phyloP scores from a whole-genome alignment of 768 basidiomycete genomes.

The Agrocybe chaxingu region DNA sequence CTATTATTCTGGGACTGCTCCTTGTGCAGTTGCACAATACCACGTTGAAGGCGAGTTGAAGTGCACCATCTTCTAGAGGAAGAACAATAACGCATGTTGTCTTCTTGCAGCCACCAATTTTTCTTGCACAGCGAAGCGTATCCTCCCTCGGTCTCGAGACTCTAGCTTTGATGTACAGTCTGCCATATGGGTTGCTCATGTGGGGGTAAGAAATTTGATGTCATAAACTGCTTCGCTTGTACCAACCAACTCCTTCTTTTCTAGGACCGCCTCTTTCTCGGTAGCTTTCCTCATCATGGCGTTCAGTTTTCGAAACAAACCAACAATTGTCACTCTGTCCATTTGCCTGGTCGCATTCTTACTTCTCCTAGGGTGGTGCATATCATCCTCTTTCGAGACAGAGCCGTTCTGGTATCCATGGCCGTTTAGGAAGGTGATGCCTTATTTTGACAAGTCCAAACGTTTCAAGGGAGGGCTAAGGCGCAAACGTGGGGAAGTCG shows the following conservation, averaged over 20 bases:
- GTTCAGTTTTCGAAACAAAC: slow-evolving; percentile 7
- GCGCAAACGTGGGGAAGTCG: too few species aligned
- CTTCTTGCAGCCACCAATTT: slow-evolving; percentile 3
- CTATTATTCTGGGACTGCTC: slow-evolving; percentile 40
- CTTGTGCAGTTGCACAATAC: slow-evolving; percentile 36
- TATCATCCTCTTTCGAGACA: slow-evolving; percentile 16
- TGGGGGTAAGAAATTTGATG: slow-evolving; percentile 47
- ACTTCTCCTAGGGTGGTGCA: slow-evolving; percentile 16
- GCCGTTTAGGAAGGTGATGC: slow-evolving; percentile 3
- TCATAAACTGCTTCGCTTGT: not conserved
- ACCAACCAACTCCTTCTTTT: not conserved
- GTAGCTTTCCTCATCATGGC: slow-evolving; percentile 20
- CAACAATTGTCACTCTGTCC: slow-evolving; percentile 13
- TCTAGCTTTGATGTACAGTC: slow-evolving; percentile 48
- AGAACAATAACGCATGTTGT: not conserved
- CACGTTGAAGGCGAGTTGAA: slow-evolving; percentile 8
- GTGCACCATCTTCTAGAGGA: not conserved
- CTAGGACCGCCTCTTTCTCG: slow-evolving; percentile 21
- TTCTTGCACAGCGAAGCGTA: slow-evolving; percentile 16
- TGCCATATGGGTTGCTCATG: slow-evolving; percentile 55
- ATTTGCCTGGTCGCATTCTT: slow-evolving; percentile 10
- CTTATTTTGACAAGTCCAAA: not conserved
- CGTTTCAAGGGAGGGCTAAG: too few species aligned
- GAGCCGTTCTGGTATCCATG: slow-evolving; percentile 13
- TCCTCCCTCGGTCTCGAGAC: slow-evolving; percentile 41